phyloP scores from a whole-genome alignment of 345 rosid species.

The Euphorbia peplus region DNA sequence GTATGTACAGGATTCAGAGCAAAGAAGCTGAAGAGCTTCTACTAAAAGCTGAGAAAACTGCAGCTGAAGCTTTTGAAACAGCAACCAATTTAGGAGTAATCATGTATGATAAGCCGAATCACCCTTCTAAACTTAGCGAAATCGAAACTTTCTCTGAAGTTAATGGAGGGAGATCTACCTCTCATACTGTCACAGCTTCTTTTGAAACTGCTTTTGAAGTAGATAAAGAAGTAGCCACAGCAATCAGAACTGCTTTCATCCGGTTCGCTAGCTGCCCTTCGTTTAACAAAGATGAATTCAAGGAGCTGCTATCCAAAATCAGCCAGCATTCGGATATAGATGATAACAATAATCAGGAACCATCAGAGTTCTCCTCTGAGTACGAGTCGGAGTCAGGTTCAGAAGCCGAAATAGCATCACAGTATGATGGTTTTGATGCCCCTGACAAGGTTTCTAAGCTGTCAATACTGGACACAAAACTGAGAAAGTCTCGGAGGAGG shows the following conservation, averaged over 20 bases:
- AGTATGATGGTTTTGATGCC: slow-evolving; percentile 31
- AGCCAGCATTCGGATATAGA: slow-evolving; percentile 64
- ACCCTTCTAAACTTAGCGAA: slow-evolving; percentile 48
- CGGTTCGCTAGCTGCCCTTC: slow-evolving; percentile 56
- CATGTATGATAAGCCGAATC: slow-evolving; percentile 71
- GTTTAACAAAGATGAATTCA: slow-evolving; percentile 64
- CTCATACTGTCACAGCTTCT: slow-evolving; percentile 76
- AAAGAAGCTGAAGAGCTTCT: slow-evolving; percentile 68
- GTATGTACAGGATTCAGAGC: slow-evolving; percentile 54
- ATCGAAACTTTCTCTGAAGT: slow-evolving; percentile 48
- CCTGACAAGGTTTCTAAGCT: slow-evolving; percentile 27
- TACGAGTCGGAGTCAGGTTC: slow-evolving; percentile 59
- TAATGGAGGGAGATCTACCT: slow-evolving; percentile 51
- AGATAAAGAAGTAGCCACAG: slow-evolving; percentile 89
- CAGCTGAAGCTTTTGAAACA: slow-evolving; percentile 81
- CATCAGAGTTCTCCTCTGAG: slow-evolving; percentile 48
- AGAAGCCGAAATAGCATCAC: slow-evolving; percentile 35
- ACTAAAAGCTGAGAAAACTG: slow-evolving; percentile 64
- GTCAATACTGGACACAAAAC: slow-evolving; percentile 33
- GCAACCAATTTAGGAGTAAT: slow-evolving; percentile 83
- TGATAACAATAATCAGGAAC: slow-evolving; percentile 39
- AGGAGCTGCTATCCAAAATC: slow-evolving; percentile 63
- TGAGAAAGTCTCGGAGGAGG: slow-evolving; percentile 52
- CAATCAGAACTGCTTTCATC: slow-evolving; percentile 72
- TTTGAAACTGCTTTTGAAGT: slow-evolving; percentile 91